Evolutionary conservation across 2,329 filamentous ascomycete genomes (phyloP).

Genomic region (Hymenoscyphus infarciens): DNA sequence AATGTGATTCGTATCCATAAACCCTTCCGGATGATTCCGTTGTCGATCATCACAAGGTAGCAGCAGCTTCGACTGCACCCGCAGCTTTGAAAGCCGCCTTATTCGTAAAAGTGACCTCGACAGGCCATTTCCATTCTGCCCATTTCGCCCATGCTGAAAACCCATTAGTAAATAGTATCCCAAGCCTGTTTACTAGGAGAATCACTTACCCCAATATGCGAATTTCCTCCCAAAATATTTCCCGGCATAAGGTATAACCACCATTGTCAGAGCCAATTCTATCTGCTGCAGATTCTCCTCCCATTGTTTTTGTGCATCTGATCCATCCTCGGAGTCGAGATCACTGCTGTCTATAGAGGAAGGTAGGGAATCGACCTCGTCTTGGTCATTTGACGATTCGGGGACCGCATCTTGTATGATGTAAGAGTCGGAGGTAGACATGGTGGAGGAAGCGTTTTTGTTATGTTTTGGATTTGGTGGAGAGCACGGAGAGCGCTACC

Average conservation of each 20-base stretch:
- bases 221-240: slow-evolving; percentile 95
- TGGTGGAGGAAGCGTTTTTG: slow-evolving; percentile 16
- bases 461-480: background rate
- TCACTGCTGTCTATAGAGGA: slow-evolving; percentile 54
- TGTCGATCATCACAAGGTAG: slow-evolving; percentile 23
- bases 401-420: slow-evolving; percentile 38
- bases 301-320: slow-evolving; percentile 93
- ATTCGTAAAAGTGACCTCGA: slow-evolving; percentile 66
- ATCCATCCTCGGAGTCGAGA: slow-evolving; percentile 51
- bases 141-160: slow-evolving; percentile 79
- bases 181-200: background rate
- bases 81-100: slow-evolving; percentile 60
- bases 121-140: slow-evolving; percentile 90
- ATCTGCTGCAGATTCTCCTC: slow-evolving; percentile 90
- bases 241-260: slow-evolving; percentile 86
- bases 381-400: slow-evolving; percentile 53
- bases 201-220: slow-evolving; percentile 84
- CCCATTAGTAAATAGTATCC: slow-evolving; percentile 4
- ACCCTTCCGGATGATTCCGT: background rate
- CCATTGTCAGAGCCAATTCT: slow-evolving; percentile 89
- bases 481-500: slow-evolving; percentile 30
- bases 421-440: slow-evolving; percentile 33
- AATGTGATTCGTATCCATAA: background rate
- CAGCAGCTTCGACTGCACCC: slow-evolving; percentile 59
- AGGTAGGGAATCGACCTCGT: slow-evolving; percentile 62